phyloP scores from a whole-genome alignment of 495 filamentous ascomycete genomes.

The Jackrogersella minutella region DNA sequence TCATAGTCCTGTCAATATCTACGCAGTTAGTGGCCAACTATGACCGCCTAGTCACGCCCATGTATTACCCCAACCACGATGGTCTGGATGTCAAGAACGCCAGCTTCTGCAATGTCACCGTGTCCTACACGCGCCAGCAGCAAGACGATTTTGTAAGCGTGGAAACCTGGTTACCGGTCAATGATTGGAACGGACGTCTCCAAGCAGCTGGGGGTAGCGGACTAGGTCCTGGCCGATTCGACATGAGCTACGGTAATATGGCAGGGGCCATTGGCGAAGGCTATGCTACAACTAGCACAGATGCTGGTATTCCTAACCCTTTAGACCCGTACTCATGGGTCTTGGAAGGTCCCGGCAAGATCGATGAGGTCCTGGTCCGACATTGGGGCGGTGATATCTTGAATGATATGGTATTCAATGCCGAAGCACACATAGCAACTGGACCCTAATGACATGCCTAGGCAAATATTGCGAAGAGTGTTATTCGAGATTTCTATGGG shows the following conservation, averaged over 20 bases:
- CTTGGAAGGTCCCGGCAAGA: slow-evolving; percentile 10
- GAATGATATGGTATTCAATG: slow-evolving; percentile 21
- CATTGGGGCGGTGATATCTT: slow-evolving; percentile 24
- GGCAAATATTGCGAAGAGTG: slow-evolving; percentile 47
- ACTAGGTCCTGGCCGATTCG: slow-evolving; percentile 40
- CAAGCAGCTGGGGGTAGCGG: slow-evolving; percentile 53
- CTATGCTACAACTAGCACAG: slow-evolving; percentile 45
- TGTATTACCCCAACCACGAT: slow-evolving; percentile 26
- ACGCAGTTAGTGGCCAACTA: slow-evolving; percentile 26
- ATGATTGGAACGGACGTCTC: slow-evolving; percentile 53
- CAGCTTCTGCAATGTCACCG: slow-evolving; percentile 58
- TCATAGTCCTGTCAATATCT: slow-evolving; percentile 5
- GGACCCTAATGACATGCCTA: slow-evolving; percentile 5
- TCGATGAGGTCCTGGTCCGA: slow-evolving; percentile 14
- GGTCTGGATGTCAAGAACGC: slow-evolving; percentile 14
- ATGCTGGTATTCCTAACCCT: slow-evolving; percentile 35
- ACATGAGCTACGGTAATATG: slow-evolving; percentile 34
- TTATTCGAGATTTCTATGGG: slow-evolving; percentile 49
- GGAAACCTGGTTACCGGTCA: slow-evolving; percentile 49
- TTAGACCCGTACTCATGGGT: slow-evolving; percentile 27
- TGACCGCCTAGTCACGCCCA: slow-evolving; percentile 18
- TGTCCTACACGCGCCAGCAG: slow-evolving; percentile 55
- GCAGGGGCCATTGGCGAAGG: slow-evolving; percentile 41
- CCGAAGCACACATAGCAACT: not conserved
- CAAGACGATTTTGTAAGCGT: slow-evolving; percentile 48